phyloP scores from a whole-genome alignment of 169 alveolate genomes.

The Eimeria sp. region DNA sequence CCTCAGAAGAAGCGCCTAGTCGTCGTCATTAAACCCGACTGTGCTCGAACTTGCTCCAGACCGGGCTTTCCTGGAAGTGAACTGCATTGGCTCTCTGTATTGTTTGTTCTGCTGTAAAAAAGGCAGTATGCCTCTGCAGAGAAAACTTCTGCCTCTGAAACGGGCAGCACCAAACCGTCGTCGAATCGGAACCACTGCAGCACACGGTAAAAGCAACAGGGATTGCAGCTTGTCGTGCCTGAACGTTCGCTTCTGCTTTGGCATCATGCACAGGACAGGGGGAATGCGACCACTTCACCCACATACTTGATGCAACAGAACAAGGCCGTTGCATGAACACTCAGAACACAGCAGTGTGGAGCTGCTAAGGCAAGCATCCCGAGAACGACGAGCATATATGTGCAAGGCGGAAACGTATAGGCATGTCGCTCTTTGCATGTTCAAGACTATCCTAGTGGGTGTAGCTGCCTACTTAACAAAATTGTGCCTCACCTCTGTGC shows the following conservation, averaged over 20 bases:
- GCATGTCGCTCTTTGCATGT: background rate
- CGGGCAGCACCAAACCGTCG: conserved; percentile 71
- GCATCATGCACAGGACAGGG: background rate
- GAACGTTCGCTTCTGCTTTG: background rate
- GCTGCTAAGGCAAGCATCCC: background rate
- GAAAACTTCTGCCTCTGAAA: conserved; percentile 46
- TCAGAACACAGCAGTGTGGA: background rate
- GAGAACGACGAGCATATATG: background rate
- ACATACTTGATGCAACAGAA: background rate
- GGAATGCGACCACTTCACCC: background rate
- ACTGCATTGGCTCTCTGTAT: conserved; percentile 30
- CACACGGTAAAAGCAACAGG: background rate
- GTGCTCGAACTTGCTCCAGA: conserved; percentile 1
- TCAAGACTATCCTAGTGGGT: background rate
- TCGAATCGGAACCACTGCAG: conserved; percentile 77
- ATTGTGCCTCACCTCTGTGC: conserved; percentile 23
- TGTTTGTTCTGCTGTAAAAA: conserved; percentile 36
- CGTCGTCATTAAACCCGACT: background rate
- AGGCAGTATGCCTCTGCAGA: conserved; percentile 75
- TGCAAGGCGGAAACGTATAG: background rate
- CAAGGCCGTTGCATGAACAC: background rate
- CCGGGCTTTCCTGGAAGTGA: conserved; percentile 13
- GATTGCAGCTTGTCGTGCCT: background rate
- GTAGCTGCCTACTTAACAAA: background rate
- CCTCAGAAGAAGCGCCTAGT: background rate